phyloP scores from a whole-genome alignment of 805 yeast genomes.

The Brettanomyces custersianus region DNA sequence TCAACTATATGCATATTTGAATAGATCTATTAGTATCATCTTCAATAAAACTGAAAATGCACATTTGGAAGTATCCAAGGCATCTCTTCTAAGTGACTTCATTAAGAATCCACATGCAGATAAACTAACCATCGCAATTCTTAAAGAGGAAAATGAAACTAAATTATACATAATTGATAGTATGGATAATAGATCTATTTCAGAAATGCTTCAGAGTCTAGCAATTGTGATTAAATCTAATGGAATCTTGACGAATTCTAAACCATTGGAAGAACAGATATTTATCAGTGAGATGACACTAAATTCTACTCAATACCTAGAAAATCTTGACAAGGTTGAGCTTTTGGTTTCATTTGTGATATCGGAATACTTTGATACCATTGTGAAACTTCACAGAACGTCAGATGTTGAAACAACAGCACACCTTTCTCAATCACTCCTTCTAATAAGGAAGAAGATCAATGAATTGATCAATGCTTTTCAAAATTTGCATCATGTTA shows the following conservation, averaged over 20 bases:
- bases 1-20: too few species aligned
- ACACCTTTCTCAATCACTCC: slow-evolving; percentile 27
- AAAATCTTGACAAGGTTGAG: slow-evolving; percentile 39
- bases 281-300: not conserved
- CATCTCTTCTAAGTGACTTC: not conserved
- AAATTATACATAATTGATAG: not conserved
- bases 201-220: not conserved
- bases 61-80: not conserved
- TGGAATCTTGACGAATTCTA: not conserved
- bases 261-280: slow-evolving; percentile 1
- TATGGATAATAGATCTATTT: not conserved
- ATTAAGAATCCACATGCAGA: not conserved
- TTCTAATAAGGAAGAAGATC: slow-evolving; percentile 50
- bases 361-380: slow-evolving; percentile 57
- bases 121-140: not conserved
- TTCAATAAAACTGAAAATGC: not conserved
- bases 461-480: slow-evolving; percentile 61
- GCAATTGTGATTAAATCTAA: not conserved
- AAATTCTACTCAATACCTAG: not conserved
- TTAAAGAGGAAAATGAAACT: not conserved
- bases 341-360: slow-evolving; percentile 55
- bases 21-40: not conserved
- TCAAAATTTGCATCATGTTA: slow-evolving; percentile 56
- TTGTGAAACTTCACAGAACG: slow-evolving; percentile 17
- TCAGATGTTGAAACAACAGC: too few species aligned